Conservation (phyloP, 257 asterid genomes). For the Striga asiatica region DNA sequence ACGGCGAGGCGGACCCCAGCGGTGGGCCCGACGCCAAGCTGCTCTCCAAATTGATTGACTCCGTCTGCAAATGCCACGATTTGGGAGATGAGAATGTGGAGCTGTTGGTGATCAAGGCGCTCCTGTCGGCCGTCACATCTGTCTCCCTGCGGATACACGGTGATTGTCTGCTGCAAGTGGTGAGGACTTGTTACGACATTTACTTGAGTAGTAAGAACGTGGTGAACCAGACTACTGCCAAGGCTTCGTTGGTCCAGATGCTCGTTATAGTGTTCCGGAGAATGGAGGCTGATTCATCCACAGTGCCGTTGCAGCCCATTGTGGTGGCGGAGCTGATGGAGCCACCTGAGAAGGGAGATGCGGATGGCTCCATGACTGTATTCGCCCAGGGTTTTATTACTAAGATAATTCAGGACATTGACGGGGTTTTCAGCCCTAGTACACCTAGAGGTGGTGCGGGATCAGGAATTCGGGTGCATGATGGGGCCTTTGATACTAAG, state of each 20-base stretch:
- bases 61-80: slow-evolving; percentile 85
- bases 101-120: slow-evolving; percentile 67
- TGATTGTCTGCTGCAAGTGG: slow-evolving; percentile 76
- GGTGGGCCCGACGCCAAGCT: slow-evolving; percentile 66
- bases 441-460: slow-evolving; percentile 44
- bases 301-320: slow-evolving; percentile 90
- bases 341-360: slow-evolving; percentile 73
- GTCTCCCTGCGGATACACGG: slow-evolving; percentile 77
- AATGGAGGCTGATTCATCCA: slow-evolving; percentile 98
- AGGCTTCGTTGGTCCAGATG: slow-evolving; percentile 96
- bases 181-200: slow-evolving; percentile 84
- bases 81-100: slow-evolving; percentile 76
- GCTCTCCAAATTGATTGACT: slow-evolving; percentile 57
- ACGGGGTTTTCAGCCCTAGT: slow-evolving; percentile 73
- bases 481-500: slow-evolving; percentile 95
- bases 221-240: slow-evolving; percentile 93
- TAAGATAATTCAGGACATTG: slow-evolving; percentile 82
- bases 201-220: slow-evolving; percentile 76
- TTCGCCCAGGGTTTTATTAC: slow-evolving; percentile 93
- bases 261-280: slow-evolving; percentile 89
- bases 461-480: slow-evolving; percentile 49
- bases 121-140: slow-evolving; percentile 80
- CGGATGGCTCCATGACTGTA: slow-evolving; percentile 70
- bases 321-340: slow-evolving; percentile 96
- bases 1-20: slow-evolving; percentile 77